phyloP scores from a whole-genome alignment of 2,329 filamentous ascomycete species.

The Diaporthe longicolla region DNA sequence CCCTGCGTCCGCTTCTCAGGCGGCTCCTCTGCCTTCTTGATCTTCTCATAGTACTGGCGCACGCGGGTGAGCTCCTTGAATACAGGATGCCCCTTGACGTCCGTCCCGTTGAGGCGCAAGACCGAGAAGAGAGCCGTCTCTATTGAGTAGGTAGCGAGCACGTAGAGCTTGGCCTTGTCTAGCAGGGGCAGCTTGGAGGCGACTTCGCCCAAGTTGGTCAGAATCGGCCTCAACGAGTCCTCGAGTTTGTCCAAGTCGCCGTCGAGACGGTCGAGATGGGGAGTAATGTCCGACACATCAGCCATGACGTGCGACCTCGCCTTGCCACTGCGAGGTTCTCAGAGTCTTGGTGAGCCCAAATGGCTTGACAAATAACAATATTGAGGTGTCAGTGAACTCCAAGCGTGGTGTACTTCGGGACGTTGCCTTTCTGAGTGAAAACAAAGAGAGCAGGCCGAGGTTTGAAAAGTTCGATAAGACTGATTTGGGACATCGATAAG shows the following conservation, averaged over 20 bases:
- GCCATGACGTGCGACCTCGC: conserved; percentile 52
- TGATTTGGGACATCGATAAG: conserved; percentile 9
- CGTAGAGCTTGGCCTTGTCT: conserved; percentile 94
- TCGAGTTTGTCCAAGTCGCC: conserved; percentile 85
- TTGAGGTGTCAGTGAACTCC: too few relatives aligned
- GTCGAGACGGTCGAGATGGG: conserved; percentile 81
- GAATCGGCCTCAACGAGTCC: conserved; percentile 79
- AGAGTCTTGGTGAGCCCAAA: neutral
- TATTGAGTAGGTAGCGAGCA: conserved; percentile 89
- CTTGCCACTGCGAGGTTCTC: too few relatives aligned
- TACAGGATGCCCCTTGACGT: conserved; percentile 88
- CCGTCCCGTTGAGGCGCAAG: conserved; percentile 81
- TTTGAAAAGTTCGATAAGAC: conserved; percentile 19
- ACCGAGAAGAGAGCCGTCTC: conserved; percentile 91
- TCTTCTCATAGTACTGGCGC: conserved; percentile 93
- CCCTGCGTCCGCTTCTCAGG: conserved; percentile 66
- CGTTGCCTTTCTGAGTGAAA: neutral
- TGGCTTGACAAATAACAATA: neutral
- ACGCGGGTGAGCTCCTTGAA: conserved; percentile 89
- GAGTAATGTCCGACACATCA: conserved; percentile 69
- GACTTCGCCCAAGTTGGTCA: conserved; percentile 75
- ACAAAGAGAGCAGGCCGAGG: neutral
- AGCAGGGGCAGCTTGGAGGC: conserved; percentile 88
- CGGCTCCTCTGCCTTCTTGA: conserved; percentile 80
- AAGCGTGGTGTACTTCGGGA: neutral